Evolutionary conservation across 192 early-diverging fungal species (phyloP).

Genomic region (Coemansia sp.): DNA sequence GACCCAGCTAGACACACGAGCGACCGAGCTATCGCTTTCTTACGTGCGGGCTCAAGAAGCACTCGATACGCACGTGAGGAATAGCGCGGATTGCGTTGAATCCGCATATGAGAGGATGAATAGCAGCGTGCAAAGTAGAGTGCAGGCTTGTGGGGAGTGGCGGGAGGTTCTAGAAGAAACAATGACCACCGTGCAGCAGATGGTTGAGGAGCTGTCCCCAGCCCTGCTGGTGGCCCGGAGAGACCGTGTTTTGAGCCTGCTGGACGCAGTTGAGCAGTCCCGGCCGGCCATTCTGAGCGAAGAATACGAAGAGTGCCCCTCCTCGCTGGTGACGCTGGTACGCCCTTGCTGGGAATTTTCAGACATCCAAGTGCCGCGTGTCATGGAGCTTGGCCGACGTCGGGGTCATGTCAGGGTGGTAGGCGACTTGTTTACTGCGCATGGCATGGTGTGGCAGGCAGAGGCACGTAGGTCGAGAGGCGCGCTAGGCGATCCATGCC

Average conservation of each 20-base stretch:
- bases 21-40: constrained; percentile 2
- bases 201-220: constrained; percentile 42
- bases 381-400: constrained; percentile 38
- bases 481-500: constrained; percentile 29
- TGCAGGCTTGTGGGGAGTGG: constrained; percentile 22
- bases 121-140: background rate
- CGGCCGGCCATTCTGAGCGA: constrained; percentile 16
- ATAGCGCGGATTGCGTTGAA: constrained; percentile 4
- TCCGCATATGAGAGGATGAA: background rate
- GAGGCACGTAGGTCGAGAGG: constrained; percentile 32
- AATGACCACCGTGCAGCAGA: constrained; percentile 25
- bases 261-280: constrained; percentile 9
- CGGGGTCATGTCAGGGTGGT: constrained; percentile 42
- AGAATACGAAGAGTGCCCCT: background rate
- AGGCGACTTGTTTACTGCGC: constrained; percentile 20
- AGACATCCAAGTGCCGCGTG: constrained; percentile 16
- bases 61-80: constrained; percentile 5
- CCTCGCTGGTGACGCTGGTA: constrained; percentile 4
- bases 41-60: constrained; percentile 12
- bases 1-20: constrained; percentile 17
- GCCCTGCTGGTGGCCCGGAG: constrained; percentile 34
- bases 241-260: constrained; percentile 16
- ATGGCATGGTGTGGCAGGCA: constrained; percentile 39
- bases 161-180: constrained; percentile 30
- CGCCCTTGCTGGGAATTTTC: constrained; percentile 7